Evolutionary conservation across 225 moss, liverwort and hornwort species (phyloP).

Genomic region (Thuidium tamariscinum): DNA sequence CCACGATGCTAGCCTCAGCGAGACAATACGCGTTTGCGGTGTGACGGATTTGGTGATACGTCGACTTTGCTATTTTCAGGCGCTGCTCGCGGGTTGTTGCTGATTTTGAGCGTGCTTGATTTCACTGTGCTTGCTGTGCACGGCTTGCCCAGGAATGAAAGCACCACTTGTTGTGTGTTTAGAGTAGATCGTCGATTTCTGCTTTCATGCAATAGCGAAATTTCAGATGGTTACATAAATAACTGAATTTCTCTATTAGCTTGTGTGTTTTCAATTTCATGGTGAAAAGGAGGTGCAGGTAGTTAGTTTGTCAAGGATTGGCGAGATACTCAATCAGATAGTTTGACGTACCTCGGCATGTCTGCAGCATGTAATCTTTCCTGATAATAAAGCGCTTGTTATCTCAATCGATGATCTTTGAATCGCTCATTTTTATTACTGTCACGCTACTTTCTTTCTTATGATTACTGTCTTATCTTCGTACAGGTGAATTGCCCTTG

Average conservation of each 20-base stretch:
- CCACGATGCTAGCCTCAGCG: slow-evolving; percentile 21
- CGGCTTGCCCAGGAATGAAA: slow-evolving; percentile 21
- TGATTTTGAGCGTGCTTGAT: slow-evolving; percentile 17
- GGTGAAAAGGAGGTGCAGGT: not conserved
- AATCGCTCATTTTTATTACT: too few species aligned
- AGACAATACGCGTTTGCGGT: slow-evolving; percentile 1
- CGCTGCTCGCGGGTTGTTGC: slow-evolving; percentile 12
- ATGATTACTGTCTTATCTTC: not conserved
- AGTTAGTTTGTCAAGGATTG: slow-evolving; percentile 22
- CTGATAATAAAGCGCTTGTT: slow-evolving; percentile 15
- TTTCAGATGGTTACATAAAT: slow-evolving; percentile 2
- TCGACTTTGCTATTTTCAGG: slow-evolving; percentile 8
- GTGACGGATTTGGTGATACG: not conserved
- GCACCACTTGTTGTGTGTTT: not conserved
- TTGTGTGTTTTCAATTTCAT: not conserved
- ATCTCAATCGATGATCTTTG: not conserved
- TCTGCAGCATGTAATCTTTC: slow-evolving; percentile 42
- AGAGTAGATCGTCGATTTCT: not conserved
- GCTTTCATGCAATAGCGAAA: not conserved
- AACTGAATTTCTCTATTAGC: not conserved
- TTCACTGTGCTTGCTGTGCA: slow-evolving; percentile 16
- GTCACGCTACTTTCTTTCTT: not conserved
- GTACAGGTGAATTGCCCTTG: too few species aligned
- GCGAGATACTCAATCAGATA: slow-evolving; percentile 9
- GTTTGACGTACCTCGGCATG: slow-evolving; percentile 31